Conservation (phyloP, 768 basidiomycete genomes). For the Agaricus subrufescens region DNA sequence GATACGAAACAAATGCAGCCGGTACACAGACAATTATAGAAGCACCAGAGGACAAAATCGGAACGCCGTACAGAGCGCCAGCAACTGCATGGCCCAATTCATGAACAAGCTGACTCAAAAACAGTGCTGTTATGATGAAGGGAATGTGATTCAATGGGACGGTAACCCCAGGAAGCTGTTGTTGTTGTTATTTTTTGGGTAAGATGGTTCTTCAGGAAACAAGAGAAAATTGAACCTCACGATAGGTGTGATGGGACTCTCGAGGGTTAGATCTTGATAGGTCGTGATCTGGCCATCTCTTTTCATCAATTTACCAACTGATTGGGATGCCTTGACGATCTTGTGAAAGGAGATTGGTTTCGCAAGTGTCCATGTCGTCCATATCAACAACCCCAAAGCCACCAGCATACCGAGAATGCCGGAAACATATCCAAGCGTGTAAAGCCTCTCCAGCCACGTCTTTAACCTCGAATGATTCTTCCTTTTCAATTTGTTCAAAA, state of each 20-base stretch:
- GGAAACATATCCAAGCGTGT: slow-evolving; percentile 1
- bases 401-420: slow-evolving; percentile 3
- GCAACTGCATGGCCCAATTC: slow-evolving; percentile 77
- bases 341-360: not conserved
- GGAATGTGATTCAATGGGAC: slow-evolving; percentile 72
- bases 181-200: too few relatives aligned
- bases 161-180: slow-evolving; percentile 78
- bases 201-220: too few relatives aligned
- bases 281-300: not conserved
- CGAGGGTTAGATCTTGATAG: not conserved
- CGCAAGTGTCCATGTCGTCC: slow-evolving; percentile 5
- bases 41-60: slow-evolving; percentile 55
- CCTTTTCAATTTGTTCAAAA: not conserved
- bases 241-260: slow-evolving; percentile 6
- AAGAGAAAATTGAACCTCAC: not conserved
- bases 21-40: slow-evolving; percentile 64
- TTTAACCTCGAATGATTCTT: not conserved
- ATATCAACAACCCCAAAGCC: not conserved
- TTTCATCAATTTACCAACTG: slow-evolving; percentile 3
- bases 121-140: slow-evolving; percentile 55
- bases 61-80: slow-evolving; percentile 70
- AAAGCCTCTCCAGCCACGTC: slow-evolving; percentile 5
- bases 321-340: not conserved
- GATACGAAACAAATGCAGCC: slow-evolving; percentile 68
- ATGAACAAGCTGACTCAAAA: slow-evolving; percentile 66